phyloP scores from a whole-genome alignment of 2,329 filamentous ascomycete species.

The Helicocarpus griseus region DNA sequence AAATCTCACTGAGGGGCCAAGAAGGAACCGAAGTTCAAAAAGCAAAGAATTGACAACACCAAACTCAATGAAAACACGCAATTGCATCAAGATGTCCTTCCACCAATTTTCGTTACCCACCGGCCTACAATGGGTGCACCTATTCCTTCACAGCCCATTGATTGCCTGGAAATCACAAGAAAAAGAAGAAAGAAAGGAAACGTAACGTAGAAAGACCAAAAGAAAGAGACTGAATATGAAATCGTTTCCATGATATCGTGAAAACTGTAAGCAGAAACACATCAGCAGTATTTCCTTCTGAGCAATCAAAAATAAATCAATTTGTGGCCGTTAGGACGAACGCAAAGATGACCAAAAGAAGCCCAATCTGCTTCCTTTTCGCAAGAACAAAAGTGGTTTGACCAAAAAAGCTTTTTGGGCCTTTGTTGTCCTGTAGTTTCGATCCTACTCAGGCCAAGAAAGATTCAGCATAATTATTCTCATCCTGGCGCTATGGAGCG shows the following conservation, averaged over 20 bases:
- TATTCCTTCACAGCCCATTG: neutral
- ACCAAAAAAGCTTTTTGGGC: neutral
- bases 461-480: neutral
- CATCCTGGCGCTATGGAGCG: neutral
- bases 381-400: neutral
- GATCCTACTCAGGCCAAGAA: neutral
- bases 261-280: too few species aligned
- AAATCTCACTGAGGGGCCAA: neutral
- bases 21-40: neutral
- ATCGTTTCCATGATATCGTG: neutral
- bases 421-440: neutral
- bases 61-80: neutral
- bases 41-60: too few species aligned
- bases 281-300: neutral
- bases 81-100: neutral
- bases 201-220: too few species aligned
- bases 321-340: neutral
- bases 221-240: neutral
- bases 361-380: neutral
- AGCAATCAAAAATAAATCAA: neutral
- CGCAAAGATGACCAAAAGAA: neutral
- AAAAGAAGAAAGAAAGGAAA: neutral
- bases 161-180: neutral
- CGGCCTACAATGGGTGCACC: neutral
- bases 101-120: neutral